Conservation (phyloP, 2,329 filamentous ascomycete genomes). For the Ophiocordyceps australis region DNA sequence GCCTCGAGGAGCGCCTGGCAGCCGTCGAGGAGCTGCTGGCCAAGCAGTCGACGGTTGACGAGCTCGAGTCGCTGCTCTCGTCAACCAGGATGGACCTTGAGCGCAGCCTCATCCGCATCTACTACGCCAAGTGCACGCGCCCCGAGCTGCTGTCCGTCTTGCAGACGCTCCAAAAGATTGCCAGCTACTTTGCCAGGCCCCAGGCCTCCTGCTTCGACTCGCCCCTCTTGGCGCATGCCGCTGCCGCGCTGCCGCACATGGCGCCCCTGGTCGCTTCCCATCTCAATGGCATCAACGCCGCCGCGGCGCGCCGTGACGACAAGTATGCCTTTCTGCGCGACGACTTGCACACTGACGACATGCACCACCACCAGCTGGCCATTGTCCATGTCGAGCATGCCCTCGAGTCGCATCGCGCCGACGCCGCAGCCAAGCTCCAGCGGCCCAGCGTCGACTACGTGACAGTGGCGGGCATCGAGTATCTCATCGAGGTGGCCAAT, state of each 20-base stretch:
- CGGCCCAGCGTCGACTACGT: slow-evolving; percentile 58
- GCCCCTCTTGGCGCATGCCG: slow-evolving; percentile 46
- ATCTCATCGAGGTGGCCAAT: slow-evolving; percentile 82
- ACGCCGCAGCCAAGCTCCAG: slow-evolving; percentile 53
- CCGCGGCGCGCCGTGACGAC: slow-evolving; percentile 72
- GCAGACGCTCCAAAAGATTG: slow-evolving; percentile 69
- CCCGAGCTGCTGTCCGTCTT: slow-evolving; percentile 74
- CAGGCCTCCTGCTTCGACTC: slow-evolving; percentile 57
- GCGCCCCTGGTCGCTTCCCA: slow-evolving; percentile 52
- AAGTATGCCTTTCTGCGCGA: slow-evolving; percentile 91
- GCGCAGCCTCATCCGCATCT: slow-evolving; percentile 83
- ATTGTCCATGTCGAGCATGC: slow-evolving; percentile 89
- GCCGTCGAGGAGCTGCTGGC: slow-evolving; percentile 77
- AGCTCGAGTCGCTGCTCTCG: slow-evolving; percentile 51
- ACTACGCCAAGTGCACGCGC: slow-evolving; percentile 89
- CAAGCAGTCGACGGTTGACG: slow-evolving; percentile 53
- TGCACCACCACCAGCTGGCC: slow-evolving; percentile 73
- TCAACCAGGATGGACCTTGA: slow-evolving; percentile 70
- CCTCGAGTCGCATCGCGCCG: slow-evolving; percentile 55
- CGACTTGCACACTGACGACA: slow-evolving; percentile 71
- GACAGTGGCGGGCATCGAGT: slow-evolving; percentile 82
- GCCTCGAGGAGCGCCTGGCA: slow-evolving; percentile 59
- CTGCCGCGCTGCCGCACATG: slow-evolving; percentile 62
- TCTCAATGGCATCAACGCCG: slow-evolving; percentile 69
- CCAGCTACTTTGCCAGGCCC: slow-evolving; percentile 55